Evolutionary conservation across 2,329 filamentous ascomycete species (phyloP).

Genomic region (Emmonsiellopsis sp.): DNA sequence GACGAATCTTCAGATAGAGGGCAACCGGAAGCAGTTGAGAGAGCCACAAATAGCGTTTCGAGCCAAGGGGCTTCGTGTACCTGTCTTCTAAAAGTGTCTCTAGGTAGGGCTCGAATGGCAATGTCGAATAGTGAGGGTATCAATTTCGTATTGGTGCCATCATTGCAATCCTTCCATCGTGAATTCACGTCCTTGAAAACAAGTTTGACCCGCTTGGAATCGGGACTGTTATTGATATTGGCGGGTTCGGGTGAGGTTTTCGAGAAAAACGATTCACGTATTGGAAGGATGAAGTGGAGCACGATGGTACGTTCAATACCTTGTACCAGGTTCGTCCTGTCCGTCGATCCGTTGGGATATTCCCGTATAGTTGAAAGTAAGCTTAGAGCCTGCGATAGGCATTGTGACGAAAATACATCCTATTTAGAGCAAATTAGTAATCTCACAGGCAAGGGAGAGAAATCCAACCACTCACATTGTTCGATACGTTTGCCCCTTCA

Average conservation of each 20-base stretch:
- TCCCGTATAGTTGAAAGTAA: not conserved
- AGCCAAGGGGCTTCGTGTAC: conserved; percentile 41
- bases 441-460: not conserved
- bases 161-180: conserved; percentile 19
- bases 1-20: conserved; percentile 19
- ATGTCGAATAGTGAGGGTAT: conserved; percentile 37
- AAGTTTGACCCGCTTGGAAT: conserved; percentile 25
- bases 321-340: conserved; percentile 4
- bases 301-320: conserved; percentile 28
- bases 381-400: conserved; percentile 13
- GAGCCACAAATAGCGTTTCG: conserved; percentile 37
- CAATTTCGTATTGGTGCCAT: conserved; percentile 17
- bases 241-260: conserved; percentile 17
- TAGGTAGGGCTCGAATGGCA: conserved; percentile 36
- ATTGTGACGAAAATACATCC: conserved; percentile 20
- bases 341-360: not conserved
- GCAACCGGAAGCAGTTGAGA: conserved; percentile 30
- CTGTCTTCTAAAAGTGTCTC: conserved; percentile 33
- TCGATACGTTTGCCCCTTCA: conserved; percentile 22
- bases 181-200: conserved; percentile 28
- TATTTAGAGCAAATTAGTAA: not conserved
- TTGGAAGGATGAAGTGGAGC: conserved; percentile 32
- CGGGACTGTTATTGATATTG: conserved; percentile 24
- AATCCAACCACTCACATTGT: conserved; percentile 21
- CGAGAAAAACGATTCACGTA: conserved; percentile 28